Base-by-base conservation (phyloP, 352 stramenopile genomes). In the Pythium angustatum region DNA sequence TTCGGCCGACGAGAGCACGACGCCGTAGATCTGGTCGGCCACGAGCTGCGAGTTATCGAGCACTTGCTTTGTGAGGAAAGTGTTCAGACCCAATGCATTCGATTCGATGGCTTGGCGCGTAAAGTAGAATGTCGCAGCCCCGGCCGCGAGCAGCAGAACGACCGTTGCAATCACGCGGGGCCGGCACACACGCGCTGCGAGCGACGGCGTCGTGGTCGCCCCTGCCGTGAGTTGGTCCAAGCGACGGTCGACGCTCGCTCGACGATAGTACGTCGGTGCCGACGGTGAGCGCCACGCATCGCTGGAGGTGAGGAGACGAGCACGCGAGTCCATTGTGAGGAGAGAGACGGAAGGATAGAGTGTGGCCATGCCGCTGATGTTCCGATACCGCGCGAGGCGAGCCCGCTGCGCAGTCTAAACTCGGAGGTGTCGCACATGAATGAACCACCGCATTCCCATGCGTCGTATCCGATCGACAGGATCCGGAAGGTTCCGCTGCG, bases 141-240 rank as follows among this genome's bases (percentile, higher is more conserved):
- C 21, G 11, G 3, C 31, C 1, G 56, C 31, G 30, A 53, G 43
- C 15, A 63, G 5, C 21, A 54, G 7, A 1, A 54, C 19, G 21
- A 49, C 1, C n/a, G n/a, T n/a, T n/a, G n/a, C n/a, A 3, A 63
- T 5, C 44, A 44, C 45, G 45, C 55, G 43, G 30, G 44, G 44
- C 33, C 56, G 56, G 17, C 56, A 63, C 27, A 55, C 24, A 24
- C 56, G 56, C 4, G 44, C 30, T 12, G 8, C n/a, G 12, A 53
- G 28, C 33, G 56, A 38, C 17, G 43, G 31, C 43, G 17, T 14
- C 19, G 49, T 21, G 3, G 54, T 38, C 24, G 54, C 12, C 26
- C 26, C 31, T 3, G 24, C 40, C 22, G 26, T 27, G 15, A 45
- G 36, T 14, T 48, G 33, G 49, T 59, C 52, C 11, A 4, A 59